phyloP scores from a whole-genome alignment of 768 basidiomycete genomes.

The Pleurotus tuoliensis region DNA sequence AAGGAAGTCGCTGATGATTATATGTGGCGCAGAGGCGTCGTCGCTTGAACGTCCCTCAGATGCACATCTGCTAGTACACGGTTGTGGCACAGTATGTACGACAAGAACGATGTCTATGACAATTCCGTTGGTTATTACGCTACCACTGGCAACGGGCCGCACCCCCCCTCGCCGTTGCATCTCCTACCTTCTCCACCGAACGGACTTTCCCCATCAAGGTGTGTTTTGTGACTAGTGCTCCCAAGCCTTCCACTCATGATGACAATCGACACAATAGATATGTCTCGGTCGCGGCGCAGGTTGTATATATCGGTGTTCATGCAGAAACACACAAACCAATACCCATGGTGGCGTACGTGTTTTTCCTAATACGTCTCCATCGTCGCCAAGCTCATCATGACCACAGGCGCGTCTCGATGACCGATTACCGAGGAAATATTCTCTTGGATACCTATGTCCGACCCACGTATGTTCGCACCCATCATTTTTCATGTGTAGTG shows the following conservation, averaged over 20 bases:
- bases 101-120: background rate
- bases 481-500: background rate
- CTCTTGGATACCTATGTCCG: constrained; percentile 49
- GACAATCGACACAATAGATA: constrained; percentile 28
- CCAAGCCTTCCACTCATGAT: too few species aligned
- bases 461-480: constrained; percentile 40
- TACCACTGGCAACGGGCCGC: background rate
- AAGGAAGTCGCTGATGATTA: background rate
- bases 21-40: background rate
- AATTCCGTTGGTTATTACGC: background rate
- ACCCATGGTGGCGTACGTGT: constrained; percentile 51
- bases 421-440: constrained; percentile 42
- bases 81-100: constrained; percentile 1
- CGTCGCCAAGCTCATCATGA: background rate
- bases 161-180: background rate
- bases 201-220: background rate
- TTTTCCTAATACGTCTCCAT: background rate
- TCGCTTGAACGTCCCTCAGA: background rate
- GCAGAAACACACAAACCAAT: constrained; percentile 26
- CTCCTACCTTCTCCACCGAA: background rate
- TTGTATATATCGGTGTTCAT: constrained; percentile 31
- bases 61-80: background rate
- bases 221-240: background rate
- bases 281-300: constrained; percentile 41
- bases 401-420: constrained; percentile 45